Evolutionary conservation across 257 asterid species (phyloP), one percentile per base, ranked within the genome.

Genomic region (Striga asiatica): DNA sequence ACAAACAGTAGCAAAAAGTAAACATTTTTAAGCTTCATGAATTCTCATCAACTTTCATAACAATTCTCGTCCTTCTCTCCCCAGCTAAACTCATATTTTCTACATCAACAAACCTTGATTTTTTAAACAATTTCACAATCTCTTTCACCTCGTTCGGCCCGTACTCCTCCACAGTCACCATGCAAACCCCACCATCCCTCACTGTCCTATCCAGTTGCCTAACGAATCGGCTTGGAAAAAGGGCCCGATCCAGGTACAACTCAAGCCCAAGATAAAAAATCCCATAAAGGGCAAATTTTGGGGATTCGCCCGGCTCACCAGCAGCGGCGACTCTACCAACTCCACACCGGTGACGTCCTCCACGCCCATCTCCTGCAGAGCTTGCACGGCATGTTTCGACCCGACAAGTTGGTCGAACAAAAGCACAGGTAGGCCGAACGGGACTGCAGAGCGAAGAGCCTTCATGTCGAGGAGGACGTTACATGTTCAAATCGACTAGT

Each of bases 201-300:
- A 81, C 96, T 11, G 83, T 78, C 74, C 96, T 67, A 84, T 89
- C 96, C 68, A 89, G 76, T 82, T 89, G 93, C 28, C 49, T 69
- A 50, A 69, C 95, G 34, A 81, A 89, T 64, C 94, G 79, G 43
- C 21, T 63, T 28, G 89, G 95, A 66, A 81, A 86, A 50, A 89
- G 66, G 7, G 87, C 93, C 74, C 94, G 64, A 42, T 89, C 95
- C 58, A 89, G 55, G 54, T 69, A 79, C 50, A 77, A 73, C 11
- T 93, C 80, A 35, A 89, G 68, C 62, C 82, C 95, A 17, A 91
- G 67, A 75, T 91, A 95, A 64, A 91, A 91, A 65, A 65, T 73
- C 57, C 71, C 63, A 55, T 87, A 84, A 4, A 80, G 0, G 94
- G 96, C 68, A 91, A 46, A 47, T 76, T 87, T 50, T 83, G 95